Evolutionary conservation across 345 rosid genomes (phyloP), one percentile per base, ranked within the genome.

Genomic region (Ceriops tagal): DNA sequence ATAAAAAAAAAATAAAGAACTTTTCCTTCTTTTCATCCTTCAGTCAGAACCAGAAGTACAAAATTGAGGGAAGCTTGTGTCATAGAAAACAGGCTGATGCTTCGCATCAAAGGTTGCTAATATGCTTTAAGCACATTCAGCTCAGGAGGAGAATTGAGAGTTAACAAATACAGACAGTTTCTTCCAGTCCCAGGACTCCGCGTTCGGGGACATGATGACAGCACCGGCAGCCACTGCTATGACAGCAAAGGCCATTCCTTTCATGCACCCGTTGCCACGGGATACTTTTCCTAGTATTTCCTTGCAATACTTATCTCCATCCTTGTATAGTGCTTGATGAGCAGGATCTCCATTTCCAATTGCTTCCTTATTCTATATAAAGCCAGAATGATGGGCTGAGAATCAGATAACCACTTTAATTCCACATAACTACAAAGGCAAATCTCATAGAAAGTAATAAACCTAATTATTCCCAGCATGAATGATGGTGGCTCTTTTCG

Each of bases 301-400:
- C 75, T 85, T 90, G 70, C 92, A 85, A 34, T 79, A 82, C 77
- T 81, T 84, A 72, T 90, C 90, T 43, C 88, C 84, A 21, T 79
- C 87, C 71, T 59, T 73, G 77, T 62, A 69, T 59, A 80, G 80
- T 39, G 82, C 62, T 11, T 75, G 79, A 32, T 5, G 70, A 32
- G 74, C 70, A 16, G 27, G 80, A 58, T 82, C 77, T 60, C 66
- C 82, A 30, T 75, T 73, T 34, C 66, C 76, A 69, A 83, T 70
- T 59, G 78, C 89, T 60, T 83, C 82, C 78, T 84, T 92, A 24
- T 90, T 90, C 92, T 88, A 61, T 87, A 61, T n/a, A 64, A 56
- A 18, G 60, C 30, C 64, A 67, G 75, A 72, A 68, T 56, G 63
- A 47, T 39, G 4, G 27, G 31, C 22, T 2, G 3, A 47, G 22